A percentile compares a stretch with the other conserved stretches of the same genome.
These are phyloP conservation scores for Scytalidium sp. DNA, from an alignment of 2,329 filamentous ascomycete species.

Conservation along the genomic window DNA sequence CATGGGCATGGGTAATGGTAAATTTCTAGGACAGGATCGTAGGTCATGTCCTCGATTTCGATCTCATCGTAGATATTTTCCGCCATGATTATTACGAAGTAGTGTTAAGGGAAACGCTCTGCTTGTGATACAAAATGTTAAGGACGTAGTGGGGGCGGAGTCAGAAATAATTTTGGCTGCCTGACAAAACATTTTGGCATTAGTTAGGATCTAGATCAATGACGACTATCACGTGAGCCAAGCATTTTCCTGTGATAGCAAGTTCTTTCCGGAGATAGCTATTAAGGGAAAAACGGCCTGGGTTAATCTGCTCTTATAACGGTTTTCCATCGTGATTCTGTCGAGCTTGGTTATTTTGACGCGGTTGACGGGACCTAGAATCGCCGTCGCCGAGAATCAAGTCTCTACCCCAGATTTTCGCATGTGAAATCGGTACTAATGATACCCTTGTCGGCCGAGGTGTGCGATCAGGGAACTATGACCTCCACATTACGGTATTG, in stretches of 20 bases:
- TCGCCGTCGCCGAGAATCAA: background rate
- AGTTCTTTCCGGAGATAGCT: too few species aligned
- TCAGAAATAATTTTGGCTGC: background rate
- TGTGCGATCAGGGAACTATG: background rate
- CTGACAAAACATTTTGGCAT: background rate
- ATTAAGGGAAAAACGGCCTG: too few species aligned
- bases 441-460: background rate
- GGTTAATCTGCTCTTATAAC: too few species aligned
- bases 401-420: background rate
- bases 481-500: background rate
- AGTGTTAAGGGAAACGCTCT: background rate
- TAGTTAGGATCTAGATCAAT: too few species aligned
- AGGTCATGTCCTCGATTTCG: constrained; percentile 98
- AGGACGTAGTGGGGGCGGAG: background rate
- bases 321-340: too few species aligned
- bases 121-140: background rate
- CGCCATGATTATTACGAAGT: constrained; percentile 44
- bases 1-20: constrained; percentile 98
- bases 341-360: too few species aligned
- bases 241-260: too few species aligned
- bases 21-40: constrained; percentile 74
- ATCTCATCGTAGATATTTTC: constrained; percentile 93
- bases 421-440: background rate
- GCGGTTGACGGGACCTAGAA: too few species aligned
- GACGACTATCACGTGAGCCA: too few species aligned